Conservation (phyloP, 2,329 filamentous ascomycete genomes). For the Pestalotiopsis sp. region DNA sequence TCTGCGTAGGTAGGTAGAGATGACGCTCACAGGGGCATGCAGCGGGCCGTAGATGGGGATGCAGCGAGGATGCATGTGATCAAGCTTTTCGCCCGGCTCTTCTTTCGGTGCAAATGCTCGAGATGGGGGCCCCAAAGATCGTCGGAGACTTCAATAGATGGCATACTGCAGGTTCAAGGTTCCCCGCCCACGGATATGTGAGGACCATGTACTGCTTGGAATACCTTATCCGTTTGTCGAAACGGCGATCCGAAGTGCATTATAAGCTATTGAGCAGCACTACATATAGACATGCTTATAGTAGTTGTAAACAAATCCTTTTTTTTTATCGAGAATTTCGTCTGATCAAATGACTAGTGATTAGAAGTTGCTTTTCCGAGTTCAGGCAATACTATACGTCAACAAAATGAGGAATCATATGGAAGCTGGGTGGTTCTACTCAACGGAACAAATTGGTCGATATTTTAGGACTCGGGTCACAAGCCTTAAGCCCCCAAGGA, state of each 20-base stretch:
- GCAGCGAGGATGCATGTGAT: background rate
- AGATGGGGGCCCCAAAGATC: background rate
- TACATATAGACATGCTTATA: background rate
- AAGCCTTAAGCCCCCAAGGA: conserved; percentile 34
- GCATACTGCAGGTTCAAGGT: background rate
- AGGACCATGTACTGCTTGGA: background rate
- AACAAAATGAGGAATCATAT: conserved; percentile 23
- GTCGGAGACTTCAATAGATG: background rate
- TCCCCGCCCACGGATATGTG: background rate
- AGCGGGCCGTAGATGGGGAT: background rate
- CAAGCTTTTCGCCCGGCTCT: background rate
- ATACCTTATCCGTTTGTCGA: background rate
- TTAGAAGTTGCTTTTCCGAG: background rate
- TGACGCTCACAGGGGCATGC: background rate
- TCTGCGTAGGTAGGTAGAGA: no score
- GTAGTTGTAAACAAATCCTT: no score
- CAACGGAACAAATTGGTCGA: conserved; percentile 31
- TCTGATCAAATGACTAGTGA: background rate
- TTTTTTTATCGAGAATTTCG: background rate
- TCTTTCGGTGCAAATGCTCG: background rate
- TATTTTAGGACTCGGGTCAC: conserved; percentile 36
- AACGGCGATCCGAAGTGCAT: background rate
- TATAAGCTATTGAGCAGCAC: background rate
- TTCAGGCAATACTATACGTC: background rate
- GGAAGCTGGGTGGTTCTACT: conserved; percentile 27